A percentile compares a stretch with the other conserved stretches of the same genome.
phyloP scores from a whole-genome alignment of 768 basidiomycete genomes.

The Pleurotus giganteus region DNA sequence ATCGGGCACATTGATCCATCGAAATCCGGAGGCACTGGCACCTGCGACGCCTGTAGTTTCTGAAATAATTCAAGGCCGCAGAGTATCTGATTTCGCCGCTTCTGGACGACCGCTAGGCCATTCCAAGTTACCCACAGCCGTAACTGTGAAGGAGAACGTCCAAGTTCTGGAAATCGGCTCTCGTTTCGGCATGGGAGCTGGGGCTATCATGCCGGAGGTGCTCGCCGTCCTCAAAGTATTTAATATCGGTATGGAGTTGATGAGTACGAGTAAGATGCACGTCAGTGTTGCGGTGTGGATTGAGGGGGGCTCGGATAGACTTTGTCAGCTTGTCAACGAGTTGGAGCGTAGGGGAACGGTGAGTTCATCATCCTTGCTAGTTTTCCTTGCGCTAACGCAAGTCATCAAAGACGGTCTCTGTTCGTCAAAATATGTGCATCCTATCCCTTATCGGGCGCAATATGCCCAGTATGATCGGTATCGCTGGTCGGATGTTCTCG shows the following conservation, averaged over 20 bases:
- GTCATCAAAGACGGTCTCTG: slow-evolving; percentile 52
- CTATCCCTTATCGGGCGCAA: slow-evolving; percentile 96
- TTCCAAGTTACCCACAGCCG: slow-evolving; percentile 78
- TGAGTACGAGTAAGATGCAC: slow-evolving; percentile 96
- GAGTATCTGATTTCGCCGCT: slow-evolving; percentile 13
- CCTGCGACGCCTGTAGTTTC: slow-evolving; percentile 20
- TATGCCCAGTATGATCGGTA: slow-evolving; percentile 93
- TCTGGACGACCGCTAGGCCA: neutral
- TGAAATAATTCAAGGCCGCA: neutral
- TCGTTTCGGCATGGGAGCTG: slow-evolving; percentile 92
- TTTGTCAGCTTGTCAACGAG: slow-evolving; percentile 76
- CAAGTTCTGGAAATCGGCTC: slow-evolving; percentile 92
- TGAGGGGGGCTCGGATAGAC: slow-evolving; percentile 43
- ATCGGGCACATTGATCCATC: slow-evolving; percentile 90
- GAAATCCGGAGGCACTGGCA: slow-evolving; percentile 55
- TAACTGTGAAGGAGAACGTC: slow-evolving; percentile 96
- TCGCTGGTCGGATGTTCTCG: slow-evolving; percentile 91
- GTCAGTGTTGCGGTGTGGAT: slow-evolving; percentile 97
- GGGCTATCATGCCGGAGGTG: slow-evolving; percentile 93
- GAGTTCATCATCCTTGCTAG: slow-evolving; percentile 20
- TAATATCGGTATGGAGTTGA: slow-evolving; percentile 93
- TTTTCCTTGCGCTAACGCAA: neutral
- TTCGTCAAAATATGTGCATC: slow-evolving; percentile 87
- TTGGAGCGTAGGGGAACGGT: slow-evolving; percentile 81
- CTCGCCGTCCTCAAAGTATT: slow-evolving; percentile 88